Evolutionary conservation across 2,329 filamentous ascomycete genomes (phyloP), one percentile per base, ranked within the genome.

Genomic region (Calonectria fujianensis): DNA sequence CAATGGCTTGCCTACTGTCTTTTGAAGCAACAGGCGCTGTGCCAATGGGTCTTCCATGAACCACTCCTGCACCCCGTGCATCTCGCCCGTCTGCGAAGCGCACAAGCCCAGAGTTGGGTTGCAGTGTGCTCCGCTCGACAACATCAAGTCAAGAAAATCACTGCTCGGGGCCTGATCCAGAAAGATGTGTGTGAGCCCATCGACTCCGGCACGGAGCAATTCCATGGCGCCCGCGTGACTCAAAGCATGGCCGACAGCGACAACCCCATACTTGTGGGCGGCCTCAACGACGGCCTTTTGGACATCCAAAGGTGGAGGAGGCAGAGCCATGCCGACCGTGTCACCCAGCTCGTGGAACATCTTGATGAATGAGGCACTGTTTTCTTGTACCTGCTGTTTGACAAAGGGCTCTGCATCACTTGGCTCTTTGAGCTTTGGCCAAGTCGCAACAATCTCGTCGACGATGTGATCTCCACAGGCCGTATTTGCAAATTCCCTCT

Each of bases 391-490:
- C 24, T 61, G 57, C 35, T 61, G 57, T 14, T 61, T 61, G 35
- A 61, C 57, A 61, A 61, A 61, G 11, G 57, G 57, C 16, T 61
- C 57, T 29, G 57, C 57, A 20, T 61, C 57, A n/a, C 57, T 61
- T 14, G 57, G 57, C 27, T 27, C n/a, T 11, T 41, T 61, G 13
- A 61, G 57, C 20, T 61, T 61, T 3, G 57, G 57, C 57, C 57
- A 61, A 7, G 57, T 61, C 5, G 57, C 57, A 29, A 61, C 57
- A n/a, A 61, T 61, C 57, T 61, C 35, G 9, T 61, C 57, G 3
- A 61, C 57, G 7, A 61, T 41, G n/a, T 61, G n/a, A 20, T 61
- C 57, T 41, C 57, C 57, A 27, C 57, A 61, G 4, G 57, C 35
- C n/a, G 35, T 61, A 8, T 41, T 27, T 2, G 13, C 57, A 10